Conservation (phyloP, 1,139 yeast genomes). For the Geotrichum siamense region DNA sequence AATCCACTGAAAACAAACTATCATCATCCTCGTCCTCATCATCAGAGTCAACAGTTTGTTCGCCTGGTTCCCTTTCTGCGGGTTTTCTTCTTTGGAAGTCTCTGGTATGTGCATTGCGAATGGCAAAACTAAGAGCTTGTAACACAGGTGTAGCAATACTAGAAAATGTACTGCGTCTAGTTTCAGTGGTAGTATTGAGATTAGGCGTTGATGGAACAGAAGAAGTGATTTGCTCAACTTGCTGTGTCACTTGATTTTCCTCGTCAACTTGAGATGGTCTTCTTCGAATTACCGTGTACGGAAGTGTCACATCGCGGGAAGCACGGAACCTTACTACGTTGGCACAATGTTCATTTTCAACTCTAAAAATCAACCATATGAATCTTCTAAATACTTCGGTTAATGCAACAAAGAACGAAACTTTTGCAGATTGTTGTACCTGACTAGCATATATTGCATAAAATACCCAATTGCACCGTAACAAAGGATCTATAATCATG, state of each 20-base stretch:
- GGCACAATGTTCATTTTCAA: constrained; percentile 93
- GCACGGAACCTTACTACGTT: constrained; percentile 82
- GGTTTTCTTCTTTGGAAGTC: constrained; percentile 71
- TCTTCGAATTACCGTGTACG: constrained; percentile 48
- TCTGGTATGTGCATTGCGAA: constrained; percentile 76
- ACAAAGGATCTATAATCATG: constrained; percentile 59
- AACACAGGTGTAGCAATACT: constrained; percentile 36
- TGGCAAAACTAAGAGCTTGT: constrained; percentile 48
- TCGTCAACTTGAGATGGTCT: background rate
- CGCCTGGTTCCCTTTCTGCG: constrained; percentile 31
- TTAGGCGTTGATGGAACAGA: background rate
- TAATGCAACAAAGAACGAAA: constrained; percentile 74
- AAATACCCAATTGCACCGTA: constrained; percentile 88
- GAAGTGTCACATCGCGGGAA: constrained; percentile 77
- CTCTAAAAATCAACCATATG: constrained; percentile 83
- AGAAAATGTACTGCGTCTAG: constrained; percentile 18
- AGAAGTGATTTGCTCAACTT: background rate
- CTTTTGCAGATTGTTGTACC: constrained; percentile 84
- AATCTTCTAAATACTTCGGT: constrained; percentile 78
- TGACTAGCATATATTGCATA: constrained; percentile 63
- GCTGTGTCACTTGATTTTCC: constrained; percentile 2
- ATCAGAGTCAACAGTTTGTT: constrained; percentile 35
- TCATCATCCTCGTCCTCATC: constrained; percentile 26
- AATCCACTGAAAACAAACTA: background rate
- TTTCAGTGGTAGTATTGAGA: background rate